Conservation (phyloP, 2,329 filamentous ascomycete genomes). For the Aureobasidium melanogenum region DNA sequence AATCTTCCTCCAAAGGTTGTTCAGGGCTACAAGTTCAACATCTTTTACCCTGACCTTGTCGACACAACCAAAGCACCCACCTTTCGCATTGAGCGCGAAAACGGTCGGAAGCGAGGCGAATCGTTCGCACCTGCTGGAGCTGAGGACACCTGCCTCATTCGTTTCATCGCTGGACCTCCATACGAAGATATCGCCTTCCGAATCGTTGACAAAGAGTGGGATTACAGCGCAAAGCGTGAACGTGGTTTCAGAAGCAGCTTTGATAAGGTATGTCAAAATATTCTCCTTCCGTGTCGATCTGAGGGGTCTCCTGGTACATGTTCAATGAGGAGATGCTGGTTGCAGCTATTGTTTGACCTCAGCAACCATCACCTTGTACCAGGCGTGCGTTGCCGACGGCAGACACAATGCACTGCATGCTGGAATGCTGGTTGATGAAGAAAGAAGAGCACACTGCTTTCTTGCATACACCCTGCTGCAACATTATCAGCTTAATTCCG, state of each 20-base stretch:
- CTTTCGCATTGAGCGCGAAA: constrained; percentile 89
- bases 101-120: constrained; percentile 80
- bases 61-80: constrained; percentile 92
- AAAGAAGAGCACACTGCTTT: not conserved
- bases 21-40: constrained; percentile 98
- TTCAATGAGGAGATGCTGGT: not conserved
- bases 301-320: not conserved
- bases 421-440: not conserved
- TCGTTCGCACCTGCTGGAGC: constrained; percentile 89
- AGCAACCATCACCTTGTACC: not conserved
- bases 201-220: constrained; percentile 98
- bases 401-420: not conserved
- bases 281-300: not conserved
- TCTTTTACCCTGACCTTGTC: constrained; percentile 96
- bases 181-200: constrained; percentile 96
- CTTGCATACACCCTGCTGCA: not conserved
- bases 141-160: constrained; percentile 92
- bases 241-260: constrained; percentile 94
- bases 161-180: constrained; percentile 88
- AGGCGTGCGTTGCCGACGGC: not conserved
- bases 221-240: constrained; percentile 92
- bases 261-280: constrained; percentile 65
- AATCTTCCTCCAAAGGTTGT: constrained; percentile 97
- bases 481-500: not conserved
- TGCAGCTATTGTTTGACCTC: not conserved